These are phyloP conservation scores for Hyaloperonospora arabidopsidis DNA, from an alignment of 352 stramenopile genomes.

Conservation along the genomic window DNA sequence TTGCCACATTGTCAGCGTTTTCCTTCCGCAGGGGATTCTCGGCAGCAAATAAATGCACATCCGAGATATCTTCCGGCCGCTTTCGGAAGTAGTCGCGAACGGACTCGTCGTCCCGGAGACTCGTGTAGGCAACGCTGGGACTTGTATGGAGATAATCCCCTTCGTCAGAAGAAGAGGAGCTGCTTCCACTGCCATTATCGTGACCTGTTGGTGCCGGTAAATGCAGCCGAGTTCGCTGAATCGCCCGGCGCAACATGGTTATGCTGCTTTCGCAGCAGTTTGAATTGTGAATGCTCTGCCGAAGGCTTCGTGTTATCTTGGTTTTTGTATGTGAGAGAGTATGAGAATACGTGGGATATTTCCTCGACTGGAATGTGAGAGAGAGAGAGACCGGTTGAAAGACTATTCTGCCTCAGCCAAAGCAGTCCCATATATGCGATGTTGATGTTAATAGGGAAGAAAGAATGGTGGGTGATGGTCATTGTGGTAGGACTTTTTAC, in stretches of 20 bases:
- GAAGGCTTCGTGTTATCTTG: not conserved
- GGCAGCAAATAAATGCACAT: conserved; percentile 14
- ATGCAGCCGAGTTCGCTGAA: conserved; percentile 48
- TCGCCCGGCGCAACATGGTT: conserved; percentile 52
- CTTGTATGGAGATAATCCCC: conserved; percentile 9
- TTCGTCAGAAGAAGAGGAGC: conserved; percentile 23
- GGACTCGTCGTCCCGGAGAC: conserved; percentile 22
- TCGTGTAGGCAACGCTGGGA: conserved; percentile 42
- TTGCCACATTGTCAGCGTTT: conserved; percentile 20
- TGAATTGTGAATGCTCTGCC: not conserved
- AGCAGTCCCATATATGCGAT: too few species aligned
- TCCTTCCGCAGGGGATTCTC: conserved; percentile 1
- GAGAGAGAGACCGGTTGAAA: too few species aligned
- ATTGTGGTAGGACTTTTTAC: too few species aligned
- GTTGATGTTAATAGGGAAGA: too few species aligned
- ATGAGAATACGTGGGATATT: too few species aligned
- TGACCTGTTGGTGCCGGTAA: conserved; percentile 49
- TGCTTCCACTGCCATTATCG: conserved; percentile 37
- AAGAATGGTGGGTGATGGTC: too few species aligned
- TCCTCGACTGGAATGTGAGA: too few species aligned
- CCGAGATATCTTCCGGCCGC: conserved; percentile 24
- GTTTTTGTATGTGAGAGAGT: not conserved
- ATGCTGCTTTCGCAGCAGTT: not conserved
- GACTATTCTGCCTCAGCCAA: too few species aligned
- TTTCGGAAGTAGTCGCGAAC: conserved; percentile 26